Base-by-base conservation (phyloP, 345 rosid species). In the Citrus trifoliata region DNA sequence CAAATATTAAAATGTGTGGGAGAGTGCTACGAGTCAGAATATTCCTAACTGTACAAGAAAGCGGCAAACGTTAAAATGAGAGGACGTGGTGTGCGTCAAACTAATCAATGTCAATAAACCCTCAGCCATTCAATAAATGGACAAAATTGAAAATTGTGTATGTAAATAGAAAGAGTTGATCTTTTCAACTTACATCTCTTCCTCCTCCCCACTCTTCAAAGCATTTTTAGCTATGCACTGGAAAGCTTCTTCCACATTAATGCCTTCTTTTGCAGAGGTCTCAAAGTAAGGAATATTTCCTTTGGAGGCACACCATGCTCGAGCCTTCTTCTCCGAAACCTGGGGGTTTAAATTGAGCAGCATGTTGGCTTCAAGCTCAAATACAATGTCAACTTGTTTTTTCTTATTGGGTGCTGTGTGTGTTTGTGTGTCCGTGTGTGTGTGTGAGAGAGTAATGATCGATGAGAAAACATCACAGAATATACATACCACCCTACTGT, bases 301-400 rank as follows among this genome's bases (percentile, higher is more conserved):
- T 87, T 96, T 96, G 6, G 97, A 92, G 76, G 98, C 98, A 86
- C 99, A 96, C 98, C 99, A 96, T 2, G 98, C 98, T 83, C 91
- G 87, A 60, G 94, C 99, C 74, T 93, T 96, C 76, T 96, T 96
- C 90, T 94, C 99, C 7, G 98, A 90, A 72, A 96, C 98, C 99
- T 96, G 82, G 35, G 74, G 18, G 37, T 76, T 38, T 77, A 72
- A 70, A 59, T 58, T 28, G 73, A 75, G 30, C 63, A 37, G 55
- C 75, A 68, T 61, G 61, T 68, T 59, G 38, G 42, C 48, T 61
- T 70, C 22, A 69, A 38, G 18, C 21, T 56, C 60, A 75, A 46
- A 56, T 10, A 27, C 7, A 37, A 68, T 16, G 6, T 12, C 3
- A 18, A 16, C 65, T 67, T 22, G 46, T 22, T 53, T 16, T 60